Conservation (phyloP, 2,329 filamentous ascomycete species). For the Plectosphaerella sp. region DNA sequence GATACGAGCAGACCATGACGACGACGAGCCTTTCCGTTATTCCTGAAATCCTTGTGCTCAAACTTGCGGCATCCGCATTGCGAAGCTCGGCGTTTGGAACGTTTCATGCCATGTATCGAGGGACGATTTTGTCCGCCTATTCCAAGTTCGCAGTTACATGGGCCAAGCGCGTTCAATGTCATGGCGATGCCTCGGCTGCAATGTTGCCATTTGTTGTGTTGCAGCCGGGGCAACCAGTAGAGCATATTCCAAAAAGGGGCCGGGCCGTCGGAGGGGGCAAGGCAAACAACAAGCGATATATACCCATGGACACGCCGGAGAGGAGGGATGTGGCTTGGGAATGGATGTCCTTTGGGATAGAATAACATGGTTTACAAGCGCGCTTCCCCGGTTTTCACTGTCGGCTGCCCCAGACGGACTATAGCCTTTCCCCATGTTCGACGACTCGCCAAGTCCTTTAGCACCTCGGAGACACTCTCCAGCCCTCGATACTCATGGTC, state of each 20-base stretch:
- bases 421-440: constrained; percentile 54
- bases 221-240: too few species aligned
- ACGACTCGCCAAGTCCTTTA: constrained; percentile 44
- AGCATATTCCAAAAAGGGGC: too few species aligned
- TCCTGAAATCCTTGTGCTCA: too few species aligned
- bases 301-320: neutral
- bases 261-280: too few species aligned
- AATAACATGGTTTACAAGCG: neutral
- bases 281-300: neutral
- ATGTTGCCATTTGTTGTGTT: too few species aligned
- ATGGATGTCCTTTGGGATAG: neutral
- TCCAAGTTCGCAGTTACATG: too few species aligned
- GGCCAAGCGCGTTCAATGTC: too few species aligned
- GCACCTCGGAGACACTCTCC: constrained; percentile 40
- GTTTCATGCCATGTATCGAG: neutral
- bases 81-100: constrained; percentile 15
- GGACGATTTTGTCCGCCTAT: too few species aligned
- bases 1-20: neutral
- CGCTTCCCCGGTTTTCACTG: neutral
- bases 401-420: constrained; percentile 30
- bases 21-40: constrained; percentile 8
- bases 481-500: constrained; percentile 43
- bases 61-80: constrained; percentile 13
- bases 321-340: neutral
- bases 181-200: too few species aligned